Conservation (phyloP, 345 rosid genomes). For the Salix purpurea region DNA sequence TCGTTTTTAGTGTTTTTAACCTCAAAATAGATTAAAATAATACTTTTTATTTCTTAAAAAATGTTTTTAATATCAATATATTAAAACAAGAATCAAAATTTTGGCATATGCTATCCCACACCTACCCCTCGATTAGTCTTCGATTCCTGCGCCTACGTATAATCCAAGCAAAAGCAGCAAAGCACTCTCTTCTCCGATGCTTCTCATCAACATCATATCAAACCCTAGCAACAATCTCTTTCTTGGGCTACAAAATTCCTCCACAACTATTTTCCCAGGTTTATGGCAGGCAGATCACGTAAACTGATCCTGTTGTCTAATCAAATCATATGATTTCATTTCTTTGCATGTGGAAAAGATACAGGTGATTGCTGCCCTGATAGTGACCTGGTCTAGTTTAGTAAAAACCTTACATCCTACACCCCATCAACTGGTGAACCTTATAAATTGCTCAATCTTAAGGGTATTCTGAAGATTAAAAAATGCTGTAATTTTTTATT, state of each 20-base stretch:
- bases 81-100: too few relatives aligned
- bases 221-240: neutral
- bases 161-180: constrained; percentile 1
- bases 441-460: neutral
- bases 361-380: neutral
- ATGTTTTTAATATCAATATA: too few relatives aligned
- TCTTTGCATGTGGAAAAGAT: neutral
- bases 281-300: neutral
- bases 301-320: neutral
- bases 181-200: constrained; percentile 2
- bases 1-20: too few relatives aligned
- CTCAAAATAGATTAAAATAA: too few relatives aligned
- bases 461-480: too few relatives aligned
- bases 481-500: too few relatives aligned
- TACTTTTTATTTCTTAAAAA: too few relatives aligned
- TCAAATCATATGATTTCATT: neutral
- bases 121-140: neutral
- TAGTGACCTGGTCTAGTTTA: too few relatives aligned
- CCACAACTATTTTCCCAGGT: neutral
- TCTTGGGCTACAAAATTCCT: neutral
- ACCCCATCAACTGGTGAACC: neutral
- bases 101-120: neutral
- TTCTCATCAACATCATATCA: constrained; percentile 2
- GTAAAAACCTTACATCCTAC: neutral
- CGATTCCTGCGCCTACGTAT: neutral